A percentile compares a stretch with the other conserved stretches of the same genome.
These are phyloP conservation scores for Shiraia bambusicola DNA, from an alignment of 2,329 filamentous ascomycete genomes.

Conservation along the genomic window DNA sequence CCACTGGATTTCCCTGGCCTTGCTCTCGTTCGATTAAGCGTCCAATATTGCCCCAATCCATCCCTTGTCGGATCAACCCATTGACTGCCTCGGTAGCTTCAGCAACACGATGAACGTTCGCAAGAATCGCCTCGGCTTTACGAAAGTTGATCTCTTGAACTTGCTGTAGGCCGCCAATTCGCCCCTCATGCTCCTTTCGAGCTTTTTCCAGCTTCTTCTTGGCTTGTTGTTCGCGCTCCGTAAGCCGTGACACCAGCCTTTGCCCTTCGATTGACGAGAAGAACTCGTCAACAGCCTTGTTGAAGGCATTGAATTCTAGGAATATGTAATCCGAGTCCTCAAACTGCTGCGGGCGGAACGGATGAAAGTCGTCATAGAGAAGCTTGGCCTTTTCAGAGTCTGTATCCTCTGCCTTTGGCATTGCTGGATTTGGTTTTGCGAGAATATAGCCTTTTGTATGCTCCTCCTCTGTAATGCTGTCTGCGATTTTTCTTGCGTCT, in stretches of 20 bases:
- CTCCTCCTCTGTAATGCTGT: constrained; percentile 66
- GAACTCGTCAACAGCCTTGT: constrained; percentile 92
- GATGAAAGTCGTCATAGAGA: constrained; percentile 93
- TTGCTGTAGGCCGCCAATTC: constrained; percentile 79
- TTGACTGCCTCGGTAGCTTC: constrained; percentile 93
- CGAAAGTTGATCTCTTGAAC: constrained; percentile 79
- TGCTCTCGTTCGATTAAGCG: constrained; percentile 88
- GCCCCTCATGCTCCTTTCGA: constrained; percentile 76
- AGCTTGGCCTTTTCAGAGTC: constrained; percentile 51
- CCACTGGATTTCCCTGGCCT: constrained; percentile 76
- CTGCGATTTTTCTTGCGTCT: constrained; percentile 69
- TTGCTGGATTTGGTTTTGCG: constrained; percentile 58
- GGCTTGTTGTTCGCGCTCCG: constrained; percentile 78
- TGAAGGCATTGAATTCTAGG: constrained; percentile 80
- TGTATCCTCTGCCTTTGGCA: constrained; percentile 42
- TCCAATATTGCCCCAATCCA: constrained; percentile 95
- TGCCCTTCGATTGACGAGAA: constrained; percentile 96
- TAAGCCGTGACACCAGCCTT: constrained; percentile 79
- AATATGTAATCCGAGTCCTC: constrained; percentile 67
- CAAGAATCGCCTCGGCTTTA: constrained; percentile 87
- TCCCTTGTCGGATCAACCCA: constrained; percentile 85
- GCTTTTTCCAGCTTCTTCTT: constrained; percentile 85
- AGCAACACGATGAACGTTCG: constrained; percentile 86
- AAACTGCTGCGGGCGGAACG: constrained; percentile 82
- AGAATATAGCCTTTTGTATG: constrained; percentile 83